Base-by-base conservation (phyloP, 2,329 filamentous ascomycete species). In the Penicillium aurantiogriseum region DNA sequence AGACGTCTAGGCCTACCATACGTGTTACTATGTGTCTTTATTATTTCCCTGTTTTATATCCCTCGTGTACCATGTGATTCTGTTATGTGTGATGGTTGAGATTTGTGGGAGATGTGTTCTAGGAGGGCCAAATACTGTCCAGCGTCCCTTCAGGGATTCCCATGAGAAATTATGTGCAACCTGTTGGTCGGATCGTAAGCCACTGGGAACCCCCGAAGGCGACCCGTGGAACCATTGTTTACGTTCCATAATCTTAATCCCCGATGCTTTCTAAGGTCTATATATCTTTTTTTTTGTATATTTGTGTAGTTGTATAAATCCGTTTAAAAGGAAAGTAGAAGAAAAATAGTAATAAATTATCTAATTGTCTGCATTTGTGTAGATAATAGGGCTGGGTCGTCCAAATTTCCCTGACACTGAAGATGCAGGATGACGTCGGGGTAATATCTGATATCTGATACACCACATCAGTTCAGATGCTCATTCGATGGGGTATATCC, bases 361-460 rank as follows among this genome's bases (percentile, higher is more conserved):
- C 29, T 0, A 13, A 48, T 25, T 23, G 4, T 23, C 29, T 27
- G 23, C 5, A 29, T 33, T 21, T 23, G 19, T 33, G 31, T 23
- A n/a, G 11, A n/a, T 23, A 2, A 25, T 45, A 54, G 51, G 51
- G 55, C 47, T 56, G n/a, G 52, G 2, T 23, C n/a, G 13, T 51
- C 23, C 25, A n/a, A 23, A 25, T 7, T 42, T 44, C 35, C 51
- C 40, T 45, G 19, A 15, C 35, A 35, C 33, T 51, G n/a, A 51
- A 31, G 21, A 43, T 57, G 61, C 61, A 55, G 15, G 46, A 63
- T 63, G 61, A 63, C 61, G 61, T 63, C 51, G 59, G 51, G 45
- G 13, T 19, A 27, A 45, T 46, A 31, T 42, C 8, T 19, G 17
- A 49, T 17, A 35, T 42, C 23, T 35, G 33, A 43, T 42, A 52